Conservation (phyloP, 331 rosid genomes). For the Malus hybrid region DNA sequence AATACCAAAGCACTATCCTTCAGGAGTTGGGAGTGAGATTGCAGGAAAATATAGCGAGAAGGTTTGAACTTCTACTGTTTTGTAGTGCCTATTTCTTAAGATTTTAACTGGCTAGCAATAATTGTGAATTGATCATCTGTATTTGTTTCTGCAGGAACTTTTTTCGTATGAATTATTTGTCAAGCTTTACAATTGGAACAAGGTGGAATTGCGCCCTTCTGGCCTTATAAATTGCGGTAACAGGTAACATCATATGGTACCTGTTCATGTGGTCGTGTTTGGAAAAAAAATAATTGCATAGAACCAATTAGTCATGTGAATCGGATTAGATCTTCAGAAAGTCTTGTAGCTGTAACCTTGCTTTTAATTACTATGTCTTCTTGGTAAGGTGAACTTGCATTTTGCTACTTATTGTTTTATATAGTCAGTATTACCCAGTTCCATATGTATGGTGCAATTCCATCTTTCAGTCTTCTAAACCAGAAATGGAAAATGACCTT, state of each 20-base stretch:
- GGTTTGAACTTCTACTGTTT: conserved; percentile 35
- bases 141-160: conserved; percentile 44
- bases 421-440: not conserved
- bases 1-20: conserved; percentile 34
- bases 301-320: conserved; percentile 4
- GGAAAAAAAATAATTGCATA: not conserved
- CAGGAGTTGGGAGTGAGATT: conserved; percentile 38
- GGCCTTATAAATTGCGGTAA: conserved; percentile 90
- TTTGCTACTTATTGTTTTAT: not conserved
- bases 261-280: not conserved
- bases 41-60: conserved; percentile 55
- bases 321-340: conserved; percentile 3
- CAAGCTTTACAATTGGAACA: conserved; percentile 72
- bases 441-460: not conserved
- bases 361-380: not conserved
- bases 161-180: conserved; percentile 72
- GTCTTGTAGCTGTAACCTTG: not conserved
- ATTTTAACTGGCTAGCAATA: conserved; percentile 6
- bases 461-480: not conserved
- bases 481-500: not conserved
- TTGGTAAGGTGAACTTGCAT: not conserved
- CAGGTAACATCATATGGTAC: conserved; percentile 46
- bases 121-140: not conserved
- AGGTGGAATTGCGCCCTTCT: conserved; percentile 61
- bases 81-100: not conserved